phyloP scores from a whole-genome alignment of 2,329 filamentous ascomycete species.

The Xylaria multiplex region DNA sequence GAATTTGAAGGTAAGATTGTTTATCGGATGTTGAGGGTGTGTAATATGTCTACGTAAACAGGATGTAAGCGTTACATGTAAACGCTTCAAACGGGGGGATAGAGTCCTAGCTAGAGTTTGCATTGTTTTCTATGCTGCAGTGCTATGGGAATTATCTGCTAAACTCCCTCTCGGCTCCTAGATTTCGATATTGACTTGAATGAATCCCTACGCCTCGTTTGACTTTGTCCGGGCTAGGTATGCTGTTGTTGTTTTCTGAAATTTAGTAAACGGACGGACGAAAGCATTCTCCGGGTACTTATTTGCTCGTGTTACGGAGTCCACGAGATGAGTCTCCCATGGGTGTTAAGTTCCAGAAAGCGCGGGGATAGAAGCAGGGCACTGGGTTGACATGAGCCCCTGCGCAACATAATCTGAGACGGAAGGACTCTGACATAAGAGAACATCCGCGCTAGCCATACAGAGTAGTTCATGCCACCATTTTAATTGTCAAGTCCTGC shows the following conservation, averaged over 20 bases:
- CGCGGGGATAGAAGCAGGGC: neutral
- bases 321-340: neutral
- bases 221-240: neutral
- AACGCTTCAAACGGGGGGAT: neutral
- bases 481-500: neutral
- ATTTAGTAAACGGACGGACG: neutral
- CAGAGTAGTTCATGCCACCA: neutral
- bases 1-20: neutral
- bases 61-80: neutral
- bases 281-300: neutral
- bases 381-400: neutral
- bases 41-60: neutral
- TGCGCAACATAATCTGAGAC: neutral
- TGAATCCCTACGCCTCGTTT: neutral
- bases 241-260: too few relatives aligned
- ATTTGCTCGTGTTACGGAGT: neutral
- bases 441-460: neutral
- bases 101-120: constrained; percentile 5
- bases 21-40: neutral
- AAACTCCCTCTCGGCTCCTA: neutral
- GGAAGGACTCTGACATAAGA: neutral
- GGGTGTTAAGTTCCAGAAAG: neutral
- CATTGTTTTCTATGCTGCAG: neutral
- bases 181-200: neutral
- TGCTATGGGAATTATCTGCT: neutral